phyloP scores from a whole-genome alignment of 108 stramenopile genomes.

The Poteriospumella lacustris region DNA sequence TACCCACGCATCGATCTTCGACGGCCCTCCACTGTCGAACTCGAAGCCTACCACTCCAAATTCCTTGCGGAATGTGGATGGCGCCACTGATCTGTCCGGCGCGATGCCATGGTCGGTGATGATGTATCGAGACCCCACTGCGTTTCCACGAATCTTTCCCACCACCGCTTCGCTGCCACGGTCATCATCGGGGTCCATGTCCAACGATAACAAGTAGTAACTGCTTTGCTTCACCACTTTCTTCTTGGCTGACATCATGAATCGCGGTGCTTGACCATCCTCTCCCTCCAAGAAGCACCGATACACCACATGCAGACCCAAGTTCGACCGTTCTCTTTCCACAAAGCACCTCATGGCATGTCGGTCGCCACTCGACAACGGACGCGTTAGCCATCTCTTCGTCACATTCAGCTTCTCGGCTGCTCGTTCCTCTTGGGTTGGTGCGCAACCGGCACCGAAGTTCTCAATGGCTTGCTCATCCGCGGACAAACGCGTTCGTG shows the following conservation, averaged over 20 bases:
- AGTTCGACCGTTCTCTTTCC: conserved; percentile 17
- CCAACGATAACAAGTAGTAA: conserved; percentile 19
- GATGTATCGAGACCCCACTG: conserved; percentile 20
- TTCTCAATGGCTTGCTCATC: background rate
- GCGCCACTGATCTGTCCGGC: background rate
- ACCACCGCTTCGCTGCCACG: conserved; percentile 17
- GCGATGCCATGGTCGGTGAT: conserved; percentile 20
- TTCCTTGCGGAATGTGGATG: conserved; percentile 5
- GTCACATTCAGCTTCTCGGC: background rate
- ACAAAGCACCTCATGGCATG: conserved; percentile 18
- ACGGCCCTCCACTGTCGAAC: conserved; percentile 23
- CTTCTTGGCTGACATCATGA: conserved; percentile 27
- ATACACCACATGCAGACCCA: conserved; percentile 4
- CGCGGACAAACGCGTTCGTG: background rate
- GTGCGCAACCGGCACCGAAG: background rate
- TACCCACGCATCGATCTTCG: conserved; percentile 12
- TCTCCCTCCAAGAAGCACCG: conserved; percentile 8
- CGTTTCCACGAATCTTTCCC: conserved; percentile 17
- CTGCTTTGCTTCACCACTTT: conserved; percentile 3
- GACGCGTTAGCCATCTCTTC: conserved; percentile 13
- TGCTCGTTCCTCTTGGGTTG: background rate
- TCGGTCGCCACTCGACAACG: background rate
- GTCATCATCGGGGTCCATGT: conserved; percentile 12
- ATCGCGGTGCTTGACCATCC: background rate
- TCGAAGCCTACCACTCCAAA: conserved; percentile 20